Base-by-base conservation (phyloP, 768 basidiomycete genomes). In the Agrocybe chaxingu region DNA sequence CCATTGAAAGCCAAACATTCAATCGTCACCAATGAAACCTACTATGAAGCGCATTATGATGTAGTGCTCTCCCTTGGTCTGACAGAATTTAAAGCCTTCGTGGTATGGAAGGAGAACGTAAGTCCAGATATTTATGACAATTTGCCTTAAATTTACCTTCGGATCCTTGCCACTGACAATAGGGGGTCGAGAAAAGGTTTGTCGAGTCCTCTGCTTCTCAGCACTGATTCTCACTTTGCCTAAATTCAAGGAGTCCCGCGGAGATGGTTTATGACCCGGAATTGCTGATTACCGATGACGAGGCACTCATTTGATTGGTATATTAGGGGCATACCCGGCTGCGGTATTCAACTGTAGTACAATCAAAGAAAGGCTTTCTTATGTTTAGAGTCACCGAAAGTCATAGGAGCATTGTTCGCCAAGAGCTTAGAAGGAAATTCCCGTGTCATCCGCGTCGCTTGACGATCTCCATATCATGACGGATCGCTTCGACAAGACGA, bases 171-270 rank as follows among this genome's bases (percentile, higher is more conserved):
- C 24, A 24, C 24, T 24, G 24, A 24, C 24, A 24, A 24, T 24
- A 24, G 24, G 24, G 24, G 24, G 24, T 24, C 24, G 24, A 24
- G 24, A 24, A 24, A 24, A 24, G 24, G 24, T 24, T 24, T 24
- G 24, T 24, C 24, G 24, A 24, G 24, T 24, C 24, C 5, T 24
- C 24, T 3, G 24, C 1, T 58, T 78, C 11, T 51, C 80, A 24
- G 64, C 70, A 3, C 75, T 80, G 39, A 78, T 78, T 8, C 57
- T 77, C 37, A 78, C 79, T 0, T 78, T 80, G 53, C 59, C 78
- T 50, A 72, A 66, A 50, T 24, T 35, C 5, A 36, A 74, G 74
- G 64, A 64, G 55, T 30, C 60, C 68, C 29, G 73, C 71, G 8
- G 62, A 70, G 35, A 51, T 66, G 31, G 43, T 32, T 45, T 67